Evolutionary conservation across 2,329 filamentous ascomycete species (phyloP).

Genomic region (Hypomyces rosellus): DNA sequence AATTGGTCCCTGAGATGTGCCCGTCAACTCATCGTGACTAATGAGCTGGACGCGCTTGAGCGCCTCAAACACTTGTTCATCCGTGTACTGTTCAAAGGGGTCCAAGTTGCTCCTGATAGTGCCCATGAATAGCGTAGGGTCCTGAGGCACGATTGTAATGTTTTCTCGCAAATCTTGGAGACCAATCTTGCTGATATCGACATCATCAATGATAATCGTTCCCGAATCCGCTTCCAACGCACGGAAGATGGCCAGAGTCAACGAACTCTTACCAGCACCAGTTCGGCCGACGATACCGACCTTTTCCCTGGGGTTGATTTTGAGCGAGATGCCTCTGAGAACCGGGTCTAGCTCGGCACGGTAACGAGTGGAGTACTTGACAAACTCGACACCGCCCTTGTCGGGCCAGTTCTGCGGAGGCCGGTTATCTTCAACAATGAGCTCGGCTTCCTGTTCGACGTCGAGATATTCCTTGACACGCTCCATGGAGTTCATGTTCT

Average conservation of each 20-base stretch:
- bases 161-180: constrained; percentile 88
- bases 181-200: constrained; percentile 87
- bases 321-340: constrained; percentile 76
- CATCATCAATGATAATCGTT: constrained; percentile 80
- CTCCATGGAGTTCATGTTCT: constrained; percentile 99
- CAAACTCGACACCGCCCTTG: constrained; percentile 79
- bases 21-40: constrained; percentile 45
- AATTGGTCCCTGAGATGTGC: constrained; percentile 21
- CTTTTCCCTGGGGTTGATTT: constrained; percentile 80
- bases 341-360: constrained; percentile 82
- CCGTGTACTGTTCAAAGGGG: constrained; percentile 81
- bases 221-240: constrained; percentile 86
- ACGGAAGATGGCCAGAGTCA: constrained; percentile 88
- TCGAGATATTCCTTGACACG: constrained; percentile 96
- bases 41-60: constrained; percentile 87
- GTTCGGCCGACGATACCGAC: constrained; percentile 94
- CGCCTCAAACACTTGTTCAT: constrained; percentile 83
- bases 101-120: constrained; percentile 90
- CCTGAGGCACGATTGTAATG: constrained; percentile 96
- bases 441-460: constrained; percentile 83
- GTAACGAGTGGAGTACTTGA: constrained; percentile 84
- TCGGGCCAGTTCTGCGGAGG: constrained; percentile 79
- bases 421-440: constrained; percentile 70
- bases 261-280: constrained; percentile 91
- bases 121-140: constrained; percentile 88